Conservation (phyloP, 2,329 filamentous ascomycete genomes). For the Clarireedia hainanense region DNA sequence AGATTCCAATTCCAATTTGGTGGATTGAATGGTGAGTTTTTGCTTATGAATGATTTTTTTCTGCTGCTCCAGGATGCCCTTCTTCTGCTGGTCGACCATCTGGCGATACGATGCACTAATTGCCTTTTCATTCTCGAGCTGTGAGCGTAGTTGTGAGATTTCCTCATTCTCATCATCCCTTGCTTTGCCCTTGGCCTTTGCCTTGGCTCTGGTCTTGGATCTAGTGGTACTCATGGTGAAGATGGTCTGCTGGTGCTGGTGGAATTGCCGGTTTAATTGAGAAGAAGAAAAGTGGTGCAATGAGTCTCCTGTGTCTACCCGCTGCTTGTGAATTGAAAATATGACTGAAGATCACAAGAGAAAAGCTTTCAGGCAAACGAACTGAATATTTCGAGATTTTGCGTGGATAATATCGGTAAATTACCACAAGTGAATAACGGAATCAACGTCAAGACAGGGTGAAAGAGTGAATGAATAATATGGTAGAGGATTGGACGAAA, state of each 20-base stretch:
- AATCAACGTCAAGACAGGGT: not conserved
- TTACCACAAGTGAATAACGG: too few species aligned
- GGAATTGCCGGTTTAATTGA: too few species aligned
- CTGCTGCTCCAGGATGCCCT: not conserved
- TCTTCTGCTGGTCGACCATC: not conserved
- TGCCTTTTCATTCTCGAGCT: conserved; percentile 1
- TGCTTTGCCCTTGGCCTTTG: not conserved
- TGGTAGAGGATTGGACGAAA: not conserved
- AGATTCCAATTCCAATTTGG: not conserved
- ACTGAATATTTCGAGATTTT: too few species aligned
- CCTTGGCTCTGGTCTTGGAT: not conserved
- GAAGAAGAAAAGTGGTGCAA: too few species aligned
- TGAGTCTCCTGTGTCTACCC: too few species aligned
- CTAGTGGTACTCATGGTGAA: not conserved
- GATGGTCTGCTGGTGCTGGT: not conserved
- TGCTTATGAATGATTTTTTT: not conserved
- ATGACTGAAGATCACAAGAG: too few species aligned
- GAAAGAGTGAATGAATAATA: not conserved
- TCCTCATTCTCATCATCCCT: not conserved
- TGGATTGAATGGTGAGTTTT: not conserved
- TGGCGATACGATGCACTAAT: not conserved
- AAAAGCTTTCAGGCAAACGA: too few species aligned
- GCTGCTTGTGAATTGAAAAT: too few species aligned
- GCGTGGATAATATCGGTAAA: too few species aligned
- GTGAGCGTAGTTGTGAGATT: not conserved